Conservation (phyloP, 73 alveolate genomes). For the Uronychia binucleata region DNA sequence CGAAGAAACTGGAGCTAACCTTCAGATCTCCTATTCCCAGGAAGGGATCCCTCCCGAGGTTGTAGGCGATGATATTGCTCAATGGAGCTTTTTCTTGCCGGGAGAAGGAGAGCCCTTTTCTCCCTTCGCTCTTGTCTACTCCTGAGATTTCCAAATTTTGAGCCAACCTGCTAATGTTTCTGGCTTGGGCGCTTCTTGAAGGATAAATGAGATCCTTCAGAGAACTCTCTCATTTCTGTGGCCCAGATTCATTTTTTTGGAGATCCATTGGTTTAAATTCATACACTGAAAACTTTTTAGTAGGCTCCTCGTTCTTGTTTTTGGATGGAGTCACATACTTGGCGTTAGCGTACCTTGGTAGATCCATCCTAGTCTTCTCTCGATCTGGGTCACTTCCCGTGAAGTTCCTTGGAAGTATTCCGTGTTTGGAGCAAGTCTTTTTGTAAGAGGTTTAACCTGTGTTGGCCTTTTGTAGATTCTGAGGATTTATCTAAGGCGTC, state of each 20-base stretch:
- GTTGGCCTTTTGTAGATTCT: not conserved
- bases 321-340: not conserved
- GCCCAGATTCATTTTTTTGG: not conserved
- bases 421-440: not conserved
- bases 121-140: no score
- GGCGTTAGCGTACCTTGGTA: not conserved
- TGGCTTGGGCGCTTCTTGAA: no score
- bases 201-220: not conserved
- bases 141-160: no score
- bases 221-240: not conserved
- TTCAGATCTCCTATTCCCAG: no score
- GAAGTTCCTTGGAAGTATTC: not conserved
- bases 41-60: no score
- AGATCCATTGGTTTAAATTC: not conserved
- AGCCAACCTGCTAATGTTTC: no score
- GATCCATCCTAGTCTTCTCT: not conserved
- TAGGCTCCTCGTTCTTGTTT: not conserved
- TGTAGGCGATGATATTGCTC: no score
- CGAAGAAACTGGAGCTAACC: no score
- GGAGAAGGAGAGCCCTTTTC: no score
- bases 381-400: not conserved
- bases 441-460: not conserved
- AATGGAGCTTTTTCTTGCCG: no score
- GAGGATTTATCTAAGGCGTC: no score
- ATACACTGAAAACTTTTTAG: not conserved